These are phyloP conservation scores for Pilaira anomala DNA, from an alignment of 192 early-diverging fungal species.

Conservation along the genomic window DNA sequence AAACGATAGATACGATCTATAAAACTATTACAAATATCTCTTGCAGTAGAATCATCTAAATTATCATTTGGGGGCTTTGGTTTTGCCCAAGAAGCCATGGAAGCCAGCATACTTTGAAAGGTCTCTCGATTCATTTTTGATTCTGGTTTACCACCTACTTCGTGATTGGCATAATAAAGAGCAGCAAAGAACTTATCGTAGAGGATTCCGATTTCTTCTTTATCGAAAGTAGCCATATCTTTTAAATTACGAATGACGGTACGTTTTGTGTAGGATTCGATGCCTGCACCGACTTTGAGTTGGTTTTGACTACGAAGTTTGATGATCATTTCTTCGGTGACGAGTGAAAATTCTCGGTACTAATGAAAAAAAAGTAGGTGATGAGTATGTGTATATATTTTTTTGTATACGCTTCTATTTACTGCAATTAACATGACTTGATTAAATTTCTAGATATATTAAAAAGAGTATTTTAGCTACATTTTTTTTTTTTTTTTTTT, in stretches of 20 bases:
- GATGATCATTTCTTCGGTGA: conserved; percentile 63
- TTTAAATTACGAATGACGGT: conserved; percentile 67
- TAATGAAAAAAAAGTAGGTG: conserved; percentile 13
- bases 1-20: conserved; percentile 24
- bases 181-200: conserved; percentile 78
- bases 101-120: conserved; percentile 61
- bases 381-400: neutral
- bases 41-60: conserved; percentile 1
- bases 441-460: conserved; percentile 64
- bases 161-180: conserved; percentile 48
- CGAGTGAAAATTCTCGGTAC: conserved; percentile 77
- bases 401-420: neutral
- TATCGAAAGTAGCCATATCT: conserved; percentile 62
- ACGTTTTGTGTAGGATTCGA: conserved; percentile 80
- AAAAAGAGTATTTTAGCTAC: neutral
- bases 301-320: conserved; percentile 71
- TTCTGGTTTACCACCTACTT: conserved; percentile 8
- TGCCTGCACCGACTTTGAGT: conserved; percentile 74
- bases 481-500: neutral
- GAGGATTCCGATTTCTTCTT: conserved; percentile 70
- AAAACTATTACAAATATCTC: conserved; percentile 9
- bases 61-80: conserved; percentile 16
- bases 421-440: conserved; percentile 83
- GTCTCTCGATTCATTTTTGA: conserved; percentile 49
- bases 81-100: conserved; percentile 53